These are phyloP conservation scores for Spathaspora girioi DNA, from an alignment of 805 yeast species.

Conservation along the genomic window DNA sequence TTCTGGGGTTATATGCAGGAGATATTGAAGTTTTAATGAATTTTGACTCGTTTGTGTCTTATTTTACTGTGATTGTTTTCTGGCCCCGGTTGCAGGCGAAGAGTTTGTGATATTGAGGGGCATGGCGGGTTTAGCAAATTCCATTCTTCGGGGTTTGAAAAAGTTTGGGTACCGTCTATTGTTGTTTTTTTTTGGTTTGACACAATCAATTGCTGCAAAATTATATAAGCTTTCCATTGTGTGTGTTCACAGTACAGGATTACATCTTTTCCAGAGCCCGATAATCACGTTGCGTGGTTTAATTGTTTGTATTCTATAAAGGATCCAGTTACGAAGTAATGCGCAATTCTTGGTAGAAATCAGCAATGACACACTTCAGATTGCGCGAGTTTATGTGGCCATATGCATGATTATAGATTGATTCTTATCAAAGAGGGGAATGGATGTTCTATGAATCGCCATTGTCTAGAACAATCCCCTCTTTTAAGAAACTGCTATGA, in stretches of 20 bases:
- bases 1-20: neutral
- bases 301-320: too few species aligned
- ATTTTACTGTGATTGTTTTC: neutral
- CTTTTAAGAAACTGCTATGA: too few species aligned
- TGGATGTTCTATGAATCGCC: too few species aligned
- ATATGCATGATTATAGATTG: neutral
- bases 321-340: neutral
- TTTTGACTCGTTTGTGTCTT: neutral
- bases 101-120: too few species aligned
- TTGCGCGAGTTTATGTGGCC: neutral
- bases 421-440: neutral
- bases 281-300: neutral
- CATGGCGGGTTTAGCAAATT: neutral
- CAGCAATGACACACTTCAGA: neutral
- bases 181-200: neutral
- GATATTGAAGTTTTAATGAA: neutral
- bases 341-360: neutral
- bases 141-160: constrained; percentile 17
- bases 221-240: neutral
- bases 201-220: neutral
- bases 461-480: too few species aligned
- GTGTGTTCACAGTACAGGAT: neutral
- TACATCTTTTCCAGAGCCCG: neutral
- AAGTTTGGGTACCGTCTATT: neutral
- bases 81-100: neutral